Conservation (phyloP, 2,329 filamentous ascomycete species). For the Paecilomyces sp. region DNA sequence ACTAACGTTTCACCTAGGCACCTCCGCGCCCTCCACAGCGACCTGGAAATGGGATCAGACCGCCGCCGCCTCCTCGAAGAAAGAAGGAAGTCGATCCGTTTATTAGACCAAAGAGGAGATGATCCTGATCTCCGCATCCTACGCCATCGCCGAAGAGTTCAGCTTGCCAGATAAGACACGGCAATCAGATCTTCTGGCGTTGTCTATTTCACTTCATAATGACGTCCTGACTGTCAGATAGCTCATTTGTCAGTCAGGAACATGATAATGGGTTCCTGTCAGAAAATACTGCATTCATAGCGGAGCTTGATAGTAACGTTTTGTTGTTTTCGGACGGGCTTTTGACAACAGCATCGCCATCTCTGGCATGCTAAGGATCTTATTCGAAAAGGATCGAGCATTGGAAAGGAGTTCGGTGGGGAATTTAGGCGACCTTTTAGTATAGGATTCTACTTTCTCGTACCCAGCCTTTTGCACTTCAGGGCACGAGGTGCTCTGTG, state of each 20-base stretch:
- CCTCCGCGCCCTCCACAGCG: constrained; percentile 8
- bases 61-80: constrained; percentile 27
- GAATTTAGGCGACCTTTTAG: background rate
- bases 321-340: background rate
- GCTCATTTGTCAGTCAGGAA: background rate
- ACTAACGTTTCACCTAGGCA: background rate
- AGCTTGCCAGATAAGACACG: background rate
- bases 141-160: background rate
- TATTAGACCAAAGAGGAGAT: constrained; percentile 33
- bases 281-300: background rate
- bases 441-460: background rate
- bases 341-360: background rate
- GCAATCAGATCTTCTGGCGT: background rate
- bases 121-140: background rate
- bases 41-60: constrained; percentile 11
- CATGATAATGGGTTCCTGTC: background rate
- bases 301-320: background rate
- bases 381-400: background rate
- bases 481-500: background rate
- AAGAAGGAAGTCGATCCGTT: constrained; percentile 35
- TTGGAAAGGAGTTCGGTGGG: background rate
- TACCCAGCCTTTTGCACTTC: background rate
- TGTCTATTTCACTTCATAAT: background rate
- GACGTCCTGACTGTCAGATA: background rate
- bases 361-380: background rate